Percentiles rank a stretch among this genome's conserved stretches.
These are phyloP conservation scores for Penicillium cinerascens DNA, from an alignment of 495 filamentous ascomycete species.

Conservation along the genomic window DNA sequence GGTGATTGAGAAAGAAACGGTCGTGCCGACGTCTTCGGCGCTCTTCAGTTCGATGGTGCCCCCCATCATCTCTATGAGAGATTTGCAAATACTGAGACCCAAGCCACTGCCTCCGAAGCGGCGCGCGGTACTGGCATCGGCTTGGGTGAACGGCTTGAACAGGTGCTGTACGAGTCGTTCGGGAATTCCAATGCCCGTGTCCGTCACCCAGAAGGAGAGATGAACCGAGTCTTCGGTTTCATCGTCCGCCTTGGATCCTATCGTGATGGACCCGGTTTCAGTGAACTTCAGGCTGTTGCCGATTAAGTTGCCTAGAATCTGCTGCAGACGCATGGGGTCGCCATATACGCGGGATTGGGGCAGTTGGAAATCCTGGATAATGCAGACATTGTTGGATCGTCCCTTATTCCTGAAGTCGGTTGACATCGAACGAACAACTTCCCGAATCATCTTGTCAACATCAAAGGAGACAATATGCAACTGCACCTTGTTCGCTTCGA, in stretches of 20 bases:
- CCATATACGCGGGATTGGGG: conserved; percentile 70
- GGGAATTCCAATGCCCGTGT: conserved; percentile 83
- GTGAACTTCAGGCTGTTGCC: conserved; percentile 91
- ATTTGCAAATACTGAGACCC: conserved; percentile 86
- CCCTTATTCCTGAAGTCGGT: conserved; percentile 39
- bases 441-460: conserved; percentile 73
- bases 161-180: conserved; percentile 54
- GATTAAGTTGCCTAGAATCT: conserved; percentile 83
- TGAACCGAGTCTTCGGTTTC: conserved; percentile 64
- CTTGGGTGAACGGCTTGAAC: conserved; percentile 84
- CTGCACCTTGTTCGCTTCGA: conserved; percentile 90
- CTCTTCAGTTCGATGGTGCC: conserved; percentile 79
- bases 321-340: conserved; percentile 79
- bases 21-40: conserved; percentile 68
- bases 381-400: conserved; percentile 45
- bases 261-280: conserved; percentile 57
- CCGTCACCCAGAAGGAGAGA: conserved; percentile 72
- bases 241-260: conserved; percentile 61
- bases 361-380: conserved; percentile 46
- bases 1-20: conserved; percentile 71
- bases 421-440: conserved; percentile 75
- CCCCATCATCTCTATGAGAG: conserved; percentile 79
- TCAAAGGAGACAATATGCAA: conserved; percentile 77
- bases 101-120: conserved; percentile 86
- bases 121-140: conserved; percentile 74